Base-by-base conservation (phyloP, 2,329 filamentous ascomycete species). In the Zymoseptoria tritici region DNA sequence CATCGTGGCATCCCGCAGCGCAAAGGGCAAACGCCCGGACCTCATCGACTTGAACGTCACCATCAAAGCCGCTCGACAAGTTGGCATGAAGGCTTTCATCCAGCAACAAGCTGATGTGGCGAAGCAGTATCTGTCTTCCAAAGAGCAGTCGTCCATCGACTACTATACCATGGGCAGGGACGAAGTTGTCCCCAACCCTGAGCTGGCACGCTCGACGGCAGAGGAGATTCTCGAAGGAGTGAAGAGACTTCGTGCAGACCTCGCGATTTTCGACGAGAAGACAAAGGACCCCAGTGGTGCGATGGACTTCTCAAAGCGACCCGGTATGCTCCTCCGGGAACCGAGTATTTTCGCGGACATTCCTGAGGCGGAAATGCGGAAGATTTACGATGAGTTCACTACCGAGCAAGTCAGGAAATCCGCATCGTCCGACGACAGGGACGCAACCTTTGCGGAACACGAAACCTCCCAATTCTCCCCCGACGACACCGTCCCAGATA, bases 331-430 rank as follows among this genome's bases (percentile, higher is more conserved):
- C 9, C 46, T 67, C 9, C 26, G 67, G 67, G 51, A 68, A 54
- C 63, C 21, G 8, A 46, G 54, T 5, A 56, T 63, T 5, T 51
- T 68, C 9, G 9, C 49, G 4, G 16, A 42, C 1, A 49, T 71
- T 9, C 60, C 66, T 3, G 63, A 72, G 13, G 59, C 67, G 9
- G 67, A 74, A 16, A 62, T 77, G 53, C 71, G 73, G 11, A 63
- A 63, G 19, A 62, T 80, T 0, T 80, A 80, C 66, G 75, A 80
- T 60, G 74, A 77, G 54, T 66, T 77, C 52, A 78, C 76, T 1
- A 75, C 73, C 13, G 78, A 78, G 57, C 73, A 70, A 42, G 19
- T 46, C 26, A 29, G 36, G 13, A 5, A 46, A 9, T 3, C 21
- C 19, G 7, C 60, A 49, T n/a, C 54, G 4, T 19, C 56, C 53